These are phyloP conservation scores for Calonectria pteridis DNA, from an alignment of 2,329 filamentous ascomycete genomes.

Conservation along the genomic window DNA sequence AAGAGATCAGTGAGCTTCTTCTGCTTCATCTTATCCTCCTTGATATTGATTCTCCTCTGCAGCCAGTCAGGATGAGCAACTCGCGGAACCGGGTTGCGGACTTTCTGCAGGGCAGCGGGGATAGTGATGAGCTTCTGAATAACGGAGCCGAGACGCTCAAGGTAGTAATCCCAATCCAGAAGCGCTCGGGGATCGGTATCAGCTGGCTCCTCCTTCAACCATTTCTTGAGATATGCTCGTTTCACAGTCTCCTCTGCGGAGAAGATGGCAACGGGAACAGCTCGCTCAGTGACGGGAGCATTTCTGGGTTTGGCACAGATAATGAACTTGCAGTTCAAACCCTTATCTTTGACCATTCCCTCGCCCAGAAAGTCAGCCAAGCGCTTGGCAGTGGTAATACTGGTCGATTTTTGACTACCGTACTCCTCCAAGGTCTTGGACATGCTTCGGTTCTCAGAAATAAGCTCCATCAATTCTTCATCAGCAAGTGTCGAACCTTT, in stretches of 20 bases:
- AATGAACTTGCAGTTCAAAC: slow-evolving; percentile 99
- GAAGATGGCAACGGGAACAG: slow-evolving; percentile 96
- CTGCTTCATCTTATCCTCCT: slow-evolving; percentile 98
- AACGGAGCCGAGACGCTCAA: slow-evolving; percentile 94
- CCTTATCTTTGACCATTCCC: slow-evolving; percentile 99
- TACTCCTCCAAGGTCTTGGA: slow-evolving; percentile 97
- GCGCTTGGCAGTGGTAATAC: slow-evolving; percentile 97
- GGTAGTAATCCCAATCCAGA: slow-evolving; percentile 97
- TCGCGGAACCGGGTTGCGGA: slow-evolving; percentile 92
- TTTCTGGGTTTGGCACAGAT: slow-evolving; percentile 89
- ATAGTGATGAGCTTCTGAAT: slow-evolving; percentile 99
- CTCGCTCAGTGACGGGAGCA: slow-evolving; percentile 93
- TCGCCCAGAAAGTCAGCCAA: slow-evolving; percentile 96
- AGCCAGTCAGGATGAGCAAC: slow-evolving; percentile 98
- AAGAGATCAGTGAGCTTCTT: slow-evolving; percentile 95
- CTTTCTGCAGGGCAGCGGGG: slow-evolving; percentile 93
- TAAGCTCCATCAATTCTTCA: slow-evolving; percentile 98
- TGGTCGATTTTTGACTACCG: slow-evolving; percentile 93
- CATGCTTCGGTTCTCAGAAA: slow-evolving; percentile 99
- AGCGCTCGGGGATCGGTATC: slow-evolving; percentile 92
- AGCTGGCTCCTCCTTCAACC: slow-evolving; percentile 91
- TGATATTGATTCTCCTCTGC: slow-evolving; percentile 90
- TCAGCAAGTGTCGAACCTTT: slow-evolving; percentile 92
- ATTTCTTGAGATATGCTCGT: slow-evolving; percentile 90
- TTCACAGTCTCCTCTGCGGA: slow-evolving; percentile 92